These are phyloP conservation scores for Endoconidiophora polonica DNA, from an alignment of 2,329 filamentous ascomycete genomes.

Conservation along the genomic window DNA sequence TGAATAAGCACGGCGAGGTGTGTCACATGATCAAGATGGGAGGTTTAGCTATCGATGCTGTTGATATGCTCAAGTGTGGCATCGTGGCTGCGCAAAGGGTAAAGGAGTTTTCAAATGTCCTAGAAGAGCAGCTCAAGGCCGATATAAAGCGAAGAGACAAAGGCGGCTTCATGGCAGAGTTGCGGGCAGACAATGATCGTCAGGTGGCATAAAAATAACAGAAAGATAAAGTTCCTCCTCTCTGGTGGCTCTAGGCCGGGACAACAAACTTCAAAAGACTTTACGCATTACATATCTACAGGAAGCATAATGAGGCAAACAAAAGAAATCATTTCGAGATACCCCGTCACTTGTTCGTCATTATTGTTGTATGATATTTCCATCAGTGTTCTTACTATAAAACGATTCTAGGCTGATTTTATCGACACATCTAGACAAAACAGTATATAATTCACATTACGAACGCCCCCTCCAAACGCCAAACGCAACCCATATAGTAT, in stretches of 20 bases:
- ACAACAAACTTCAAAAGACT: neutral
- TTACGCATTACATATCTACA: neutral
- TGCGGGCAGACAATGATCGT: constrained; percentile 71
- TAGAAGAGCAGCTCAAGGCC: constrained; percentile 57
- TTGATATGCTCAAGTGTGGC: constrained; percentile 60
- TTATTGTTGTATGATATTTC: no score
- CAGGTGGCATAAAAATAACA: neutral
- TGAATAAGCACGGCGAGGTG: constrained; percentile 80
- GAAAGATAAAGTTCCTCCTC: no score
- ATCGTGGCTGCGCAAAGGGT: constrained; percentile 60
- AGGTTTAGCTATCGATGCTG: constrained; percentile 64
- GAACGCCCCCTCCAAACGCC: constrained; percentile 1
- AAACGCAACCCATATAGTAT: constrained; percentile 4
- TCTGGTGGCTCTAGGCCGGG: neutral
- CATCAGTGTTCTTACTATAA: neutral
- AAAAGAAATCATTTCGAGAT: constrained; percentile 7
- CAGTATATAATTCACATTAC: neutral
- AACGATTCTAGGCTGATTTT: neutral
- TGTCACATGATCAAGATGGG: constrained; percentile 86
- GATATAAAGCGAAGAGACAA: constrained; percentile 65
- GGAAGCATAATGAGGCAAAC: neutral
- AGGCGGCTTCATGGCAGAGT: constrained; percentile 61
- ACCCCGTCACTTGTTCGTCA: constrained; percentile 5
- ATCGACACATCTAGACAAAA: neutral
- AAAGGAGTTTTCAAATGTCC: constrained; percentile 57